Evolutionary conservation across 441 rosid species (phyloP).

Genomic region (Erodium moschatum): DNA sequence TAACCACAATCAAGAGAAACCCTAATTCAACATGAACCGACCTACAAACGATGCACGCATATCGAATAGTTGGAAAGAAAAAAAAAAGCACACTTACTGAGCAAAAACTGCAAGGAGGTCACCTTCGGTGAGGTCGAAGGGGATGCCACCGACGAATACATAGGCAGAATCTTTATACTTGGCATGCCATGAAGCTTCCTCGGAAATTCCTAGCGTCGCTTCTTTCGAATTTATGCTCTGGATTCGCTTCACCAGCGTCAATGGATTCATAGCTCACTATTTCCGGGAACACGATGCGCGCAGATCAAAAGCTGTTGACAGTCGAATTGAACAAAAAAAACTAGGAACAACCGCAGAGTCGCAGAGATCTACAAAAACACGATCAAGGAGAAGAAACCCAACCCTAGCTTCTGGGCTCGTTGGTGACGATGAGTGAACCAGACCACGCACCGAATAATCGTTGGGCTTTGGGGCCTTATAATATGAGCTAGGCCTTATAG

Average conservation of each 20-base stretch:
- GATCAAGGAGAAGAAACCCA: background rate
- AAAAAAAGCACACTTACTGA: slow-evolving; percentile 40
- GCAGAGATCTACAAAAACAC: background rate
- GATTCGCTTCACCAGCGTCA: slow-evolving; percentile 65
- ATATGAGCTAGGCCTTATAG: too few relatives aligned
- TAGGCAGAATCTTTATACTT: slow-evolving; percentile 81
- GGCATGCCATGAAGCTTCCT: slow-evolving; percentile 90
- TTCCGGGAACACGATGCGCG: background rate
- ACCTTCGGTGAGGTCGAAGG: slow-evolving; percentile 88
- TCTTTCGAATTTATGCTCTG: slow-evolving; percentile 68
- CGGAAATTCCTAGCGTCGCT: slow-evolving; percentile 67
- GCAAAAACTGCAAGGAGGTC: slow-evolving; percentile 89
- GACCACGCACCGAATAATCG: too few relatives aligned
- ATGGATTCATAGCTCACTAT: slow-evolving; percentile 51
- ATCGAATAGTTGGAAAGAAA: background rate
- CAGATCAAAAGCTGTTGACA: background rate
- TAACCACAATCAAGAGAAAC: background rate
- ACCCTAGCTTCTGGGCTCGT: background rate
- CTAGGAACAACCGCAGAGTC: background rate
- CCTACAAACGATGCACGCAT: background rate
- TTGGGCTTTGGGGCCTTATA: too few relatives aligned
- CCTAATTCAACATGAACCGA: background rate
- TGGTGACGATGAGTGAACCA: too few relatives aligned
- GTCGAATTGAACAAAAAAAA: background rate
- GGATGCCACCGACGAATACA: slow-evolving; percentile 66